Evolutionary conservation across 805 yeast genomes (phyloP), one percentile per base, ranked within the genome.

Genomic region (Pichia nakasei): DNA sequence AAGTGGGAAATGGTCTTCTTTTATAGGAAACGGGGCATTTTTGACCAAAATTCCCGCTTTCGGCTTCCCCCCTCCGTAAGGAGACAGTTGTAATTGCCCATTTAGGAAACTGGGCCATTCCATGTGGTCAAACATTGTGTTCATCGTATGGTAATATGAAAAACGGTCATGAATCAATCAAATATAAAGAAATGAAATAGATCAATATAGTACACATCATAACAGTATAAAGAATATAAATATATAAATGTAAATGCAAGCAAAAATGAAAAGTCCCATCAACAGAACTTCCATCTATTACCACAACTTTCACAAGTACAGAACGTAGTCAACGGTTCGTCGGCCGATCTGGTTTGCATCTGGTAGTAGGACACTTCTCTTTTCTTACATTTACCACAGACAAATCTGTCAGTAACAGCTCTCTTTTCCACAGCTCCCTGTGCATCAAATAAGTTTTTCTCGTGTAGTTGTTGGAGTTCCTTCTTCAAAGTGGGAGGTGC

Each of bases 241-340:
- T 27, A 27, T 12, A 27, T 27, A 24, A 24, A 24, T 24, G 12
- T 27, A 27, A 13, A 11, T 12, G 12, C 32, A 27, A 15, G 11
- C 12, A 26, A 15, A 5, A 6, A 27, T 11, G 9, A 27, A 13
- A 8, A 27, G 2, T 3, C n/a, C 15, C 17, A 12, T 53, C 62
- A 89, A 27, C 95, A 85, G 61, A 93, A 93, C 66, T 93, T 93
- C 98, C 98, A 93, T 64, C 97, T 78, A 60, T 93, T 87, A 50
- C 97, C 97, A 69, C 98, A 93, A 52, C 78, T 86, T 58, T 89
- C 97, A 69, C 98, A 93, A 4, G 96, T 89, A 70, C 98, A 93
- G 62, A 93, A 93, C 1, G 98, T 93, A 8, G 98, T 93, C 57
- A 93, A 75, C 47, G 98, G 98, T 66, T 93, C 98, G 77, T 93